phyloP scores from a whole-genome alignment of 2,329 filamentous ascomycete species.

The Sclerotinia nivalis region DNA sequence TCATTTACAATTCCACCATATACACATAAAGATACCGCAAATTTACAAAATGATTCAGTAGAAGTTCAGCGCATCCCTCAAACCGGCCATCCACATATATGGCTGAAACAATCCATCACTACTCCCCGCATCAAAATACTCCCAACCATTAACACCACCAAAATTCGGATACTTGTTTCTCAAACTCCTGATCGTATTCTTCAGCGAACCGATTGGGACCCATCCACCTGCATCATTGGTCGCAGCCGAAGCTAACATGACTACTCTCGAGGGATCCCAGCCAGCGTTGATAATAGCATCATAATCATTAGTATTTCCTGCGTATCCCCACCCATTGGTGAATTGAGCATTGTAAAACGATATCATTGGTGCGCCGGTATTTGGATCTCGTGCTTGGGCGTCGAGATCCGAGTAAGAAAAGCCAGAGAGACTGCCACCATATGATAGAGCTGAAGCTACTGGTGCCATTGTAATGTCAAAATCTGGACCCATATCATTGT shows the following conservation, averaged over 20 bases:
- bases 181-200: slow-evolving; percentile 43
- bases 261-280: slow-evolving; percentile 25
- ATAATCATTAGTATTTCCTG: slow-evolving; percentile 20
- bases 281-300: slow-evolving; percentile 22
- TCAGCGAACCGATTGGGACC: slow-evolving; percentile 9
- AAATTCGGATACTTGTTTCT: slow-evolving; percentile 25
- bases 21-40: not conserved
- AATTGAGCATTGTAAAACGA: slow-evolving; percentile 29
- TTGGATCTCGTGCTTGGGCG: slow-evolving; percentile 15
- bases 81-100: slow-evolving; percentile 25
- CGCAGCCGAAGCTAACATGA: slow-evolving; percentile 21
- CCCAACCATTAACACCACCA: slow-evolving; percentile 47
- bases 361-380: slow-evolving; percentile 14
- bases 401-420: slow-evolving; percentile 84
- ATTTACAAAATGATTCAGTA: not conserved
- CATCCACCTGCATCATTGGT: slow-evolving; percentile 25
- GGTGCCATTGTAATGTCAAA: slow-evolving; percentile 64
- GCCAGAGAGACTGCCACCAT: slow-evolving; percentile 49
- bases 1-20: not conserved
- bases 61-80: slow-evolving; percentile 19
- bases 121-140: slow-evolving; percentile 57
- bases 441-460: slow-evolving; percentile 62
- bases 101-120: slow-evolving; percentile 52
- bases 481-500: slow-evolving; percentile 65
- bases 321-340: slow-evolving; percentile 24